These are phyloP conservation scores for Lasiodiplodia hormozganensis DNA, from an alignment of 2,329 filamentous ascomycete genomes.

Conservation along the genomic window DNA sequence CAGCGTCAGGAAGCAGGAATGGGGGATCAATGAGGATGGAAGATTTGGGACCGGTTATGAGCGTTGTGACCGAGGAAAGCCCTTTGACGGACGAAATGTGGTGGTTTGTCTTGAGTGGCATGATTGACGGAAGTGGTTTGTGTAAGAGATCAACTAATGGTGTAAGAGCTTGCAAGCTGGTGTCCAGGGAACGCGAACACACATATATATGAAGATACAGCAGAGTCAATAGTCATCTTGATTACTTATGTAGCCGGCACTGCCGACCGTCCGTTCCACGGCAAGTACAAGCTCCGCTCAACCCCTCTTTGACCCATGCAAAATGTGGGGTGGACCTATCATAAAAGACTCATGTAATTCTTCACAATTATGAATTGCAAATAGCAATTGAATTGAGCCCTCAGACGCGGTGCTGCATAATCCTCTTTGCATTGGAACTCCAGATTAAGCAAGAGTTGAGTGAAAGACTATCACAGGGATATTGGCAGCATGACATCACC, in stretches of 20 bases:
- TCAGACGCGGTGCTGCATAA: not conserved
- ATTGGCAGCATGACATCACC: not conserved
- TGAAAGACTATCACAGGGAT: not conserved
- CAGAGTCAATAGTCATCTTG: not conserved
- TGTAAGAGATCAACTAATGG: not conserved
- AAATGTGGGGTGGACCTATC: slow-evolving; percentile 3
- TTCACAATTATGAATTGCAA: not conserved
- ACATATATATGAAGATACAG: not conserved
- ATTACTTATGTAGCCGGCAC: not conserved
- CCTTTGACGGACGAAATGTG: slow-evolving; percentile 35
- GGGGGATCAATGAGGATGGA: slow-evolving; percentile 42
- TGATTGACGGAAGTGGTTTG: not conserved
- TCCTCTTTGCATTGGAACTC: not conserved
- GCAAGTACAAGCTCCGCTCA: not conserved
- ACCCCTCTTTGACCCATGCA: not conserved
- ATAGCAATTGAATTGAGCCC: not conserved
- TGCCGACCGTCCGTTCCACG: not conserved
- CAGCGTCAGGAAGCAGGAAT: slow-evolving; percentile 42
- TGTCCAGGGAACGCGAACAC: not conserved
- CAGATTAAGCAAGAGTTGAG: not conserved
- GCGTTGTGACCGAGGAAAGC: slow-evolving; percentile 39
- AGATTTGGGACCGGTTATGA: slow-evolving; percentile 35
- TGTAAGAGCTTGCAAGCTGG: not conserved
- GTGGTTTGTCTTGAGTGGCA: slow-evolving; percentile 14
- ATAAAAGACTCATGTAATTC: not conserved